phyloP scores from a whole-genome alignment of 1,284 basidiomycete genomes.

The Lignosus rhinocerotis region DNA sequence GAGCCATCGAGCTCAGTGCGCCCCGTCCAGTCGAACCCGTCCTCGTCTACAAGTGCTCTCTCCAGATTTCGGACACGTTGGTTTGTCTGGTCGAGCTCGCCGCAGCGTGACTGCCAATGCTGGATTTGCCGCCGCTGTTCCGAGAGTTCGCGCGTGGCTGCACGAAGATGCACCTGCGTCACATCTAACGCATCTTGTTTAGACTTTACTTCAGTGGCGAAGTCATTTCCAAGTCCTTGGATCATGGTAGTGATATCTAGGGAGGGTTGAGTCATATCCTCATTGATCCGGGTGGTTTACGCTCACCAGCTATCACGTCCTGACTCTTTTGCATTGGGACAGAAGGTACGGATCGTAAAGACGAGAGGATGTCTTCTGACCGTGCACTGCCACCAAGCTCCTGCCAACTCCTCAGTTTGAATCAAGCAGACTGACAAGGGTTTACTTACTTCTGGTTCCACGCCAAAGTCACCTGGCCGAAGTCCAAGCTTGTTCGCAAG shows the following conservation, averaged over 20 bases:
- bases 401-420: slow-evolving; percentile 36
- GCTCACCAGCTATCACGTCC: slow-evolving; percentile 82
- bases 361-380: slow-evolving; percentile 75
- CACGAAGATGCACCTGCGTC: slow-evolving; percentile 84
- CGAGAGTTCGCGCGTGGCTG: slow-evolving; percentile 87
- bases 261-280: not conserved
- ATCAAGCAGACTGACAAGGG: not conserved
- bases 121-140: slow-evolving; percentile 86
- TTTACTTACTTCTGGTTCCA: slow-evolving; percentile 79
- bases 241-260: slow-evolving; percentile 87
- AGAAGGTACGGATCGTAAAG: slow-evolving; percentile 67
- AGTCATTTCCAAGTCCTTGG: slow-evolving; percentile 75
- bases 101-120: slow-evolving; percentile 67
- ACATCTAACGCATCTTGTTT: slow-evolving; percentile 88
- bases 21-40: slow-evolving; percentile 86
- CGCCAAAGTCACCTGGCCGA: slow-evolving; percentile 90
- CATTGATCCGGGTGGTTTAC: not conserved
- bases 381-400: slow-evolving; percentile 69
- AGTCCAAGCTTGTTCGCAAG: slow-evolving; percentile 94
- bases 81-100: slow-evolving; percentile 75
- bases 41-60: slow-evolving; percentile 75
- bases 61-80: slow-evolving; percentile 82
- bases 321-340: slow-evolving; percentile 84
- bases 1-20: slow-evolving; percentile 67
- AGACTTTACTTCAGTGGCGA: slow-evolving; percentile 79